Evolutionary conservation across 1,139 yeast species (phyloP), one percentile per base, ranked within the genome.

Genomic region (Zygosaccharomyces pseudobailii): DNA sequence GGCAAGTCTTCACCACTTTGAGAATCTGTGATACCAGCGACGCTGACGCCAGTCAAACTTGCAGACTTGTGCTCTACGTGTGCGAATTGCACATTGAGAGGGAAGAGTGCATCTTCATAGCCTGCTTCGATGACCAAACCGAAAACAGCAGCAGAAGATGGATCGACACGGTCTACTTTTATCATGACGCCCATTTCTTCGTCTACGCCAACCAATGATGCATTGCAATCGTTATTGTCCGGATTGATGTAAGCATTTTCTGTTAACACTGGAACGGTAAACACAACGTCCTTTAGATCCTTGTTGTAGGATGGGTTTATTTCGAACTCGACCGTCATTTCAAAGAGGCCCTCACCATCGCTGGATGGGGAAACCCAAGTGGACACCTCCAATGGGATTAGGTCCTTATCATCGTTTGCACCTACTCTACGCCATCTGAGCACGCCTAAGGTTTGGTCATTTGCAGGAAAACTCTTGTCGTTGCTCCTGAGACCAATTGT

Each of bases 241-340:
- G 72, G 68, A 58, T 62, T 73, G 65, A 81, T 80, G 48, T 72
- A 79, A 50, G 80, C 84, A 56, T 79, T 84, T 40, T 74, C 77
- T 53, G 73, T 77, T 60, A 59, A 52, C 39, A 79, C 71, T 30
- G 97, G 97, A 48, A 92, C 78, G 50, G 78, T 66, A 42, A 92
- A 75, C 37, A 73, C 71, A 39, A 87, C 74, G 59, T 82, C 76
- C 44, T 80, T 76, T 40, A 87, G 66, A 20, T 71, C 58, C 36
- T 75, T 75, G 38, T 72, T 71, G 54, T 75, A 78, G 28, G 70
- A 71, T 9, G 69, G 69, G 47, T 67, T 71, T 49, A 84, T 71
- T 71, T 90, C 97, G 67, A 87, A 89, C 71, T 92, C 98, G 56
- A 92, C 73, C 5, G 96, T 90, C 31, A 90, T 85, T 52, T 82